Evolutionary conservation across 2,329 filamentous ascomycete genomes (phyloP).

Genomic region (Chalaropsis ovoidea): DNA sequence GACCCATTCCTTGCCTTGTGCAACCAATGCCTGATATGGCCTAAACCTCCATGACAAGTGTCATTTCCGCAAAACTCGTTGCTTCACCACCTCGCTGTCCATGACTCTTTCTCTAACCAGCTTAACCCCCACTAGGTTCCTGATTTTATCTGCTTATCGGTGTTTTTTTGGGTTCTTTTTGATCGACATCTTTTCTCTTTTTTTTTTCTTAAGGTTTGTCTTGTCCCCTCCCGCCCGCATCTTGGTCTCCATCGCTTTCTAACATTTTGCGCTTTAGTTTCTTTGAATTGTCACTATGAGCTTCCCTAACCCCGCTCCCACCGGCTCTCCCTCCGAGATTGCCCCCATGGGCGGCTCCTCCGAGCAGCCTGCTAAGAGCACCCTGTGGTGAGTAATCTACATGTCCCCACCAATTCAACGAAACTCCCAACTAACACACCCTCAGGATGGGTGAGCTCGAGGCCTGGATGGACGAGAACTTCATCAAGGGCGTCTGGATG

Average conservation of each 20-base stretch:
- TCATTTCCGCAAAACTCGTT: neutral
- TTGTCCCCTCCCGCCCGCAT: neutral
- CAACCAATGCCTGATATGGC: neutral
- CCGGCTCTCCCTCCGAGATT: constrained; percentile 30
- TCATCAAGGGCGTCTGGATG: constrained; percentile 82
- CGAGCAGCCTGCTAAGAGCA: constrained; percentile 46
- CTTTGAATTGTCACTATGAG: constrained; percentile 25
- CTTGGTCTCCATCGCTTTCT: neutral
- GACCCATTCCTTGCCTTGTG: constrained; percentile 6
- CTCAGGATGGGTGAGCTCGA: constrained; percentile 96
- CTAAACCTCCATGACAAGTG: constrained; percentile 11
- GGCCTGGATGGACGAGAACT: constrained; percentile 98
- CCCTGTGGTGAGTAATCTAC: constrained; percentile 41
- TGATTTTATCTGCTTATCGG: constrained; percentile 20
- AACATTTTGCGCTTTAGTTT: neutral
- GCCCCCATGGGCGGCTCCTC: constrained; percentile 29
- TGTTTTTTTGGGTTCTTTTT: constrained; percentile 21
- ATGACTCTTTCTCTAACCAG: neutral
- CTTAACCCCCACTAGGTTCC: neutral
- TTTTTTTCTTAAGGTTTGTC: constrained; percentile 14
- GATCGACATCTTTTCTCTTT: constrained; percentile 14
- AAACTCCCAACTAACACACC: constrained; percentile 14
- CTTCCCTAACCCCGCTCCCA: constrained; percentile 26
- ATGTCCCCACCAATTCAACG: neutral
- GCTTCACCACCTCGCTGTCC: neutral